Evolutionary conservation across 768 basidiomycete species (phyloP), one percentile per base, ranked within the genome.

Genomic region (Boletus subparvulus): DNA sequence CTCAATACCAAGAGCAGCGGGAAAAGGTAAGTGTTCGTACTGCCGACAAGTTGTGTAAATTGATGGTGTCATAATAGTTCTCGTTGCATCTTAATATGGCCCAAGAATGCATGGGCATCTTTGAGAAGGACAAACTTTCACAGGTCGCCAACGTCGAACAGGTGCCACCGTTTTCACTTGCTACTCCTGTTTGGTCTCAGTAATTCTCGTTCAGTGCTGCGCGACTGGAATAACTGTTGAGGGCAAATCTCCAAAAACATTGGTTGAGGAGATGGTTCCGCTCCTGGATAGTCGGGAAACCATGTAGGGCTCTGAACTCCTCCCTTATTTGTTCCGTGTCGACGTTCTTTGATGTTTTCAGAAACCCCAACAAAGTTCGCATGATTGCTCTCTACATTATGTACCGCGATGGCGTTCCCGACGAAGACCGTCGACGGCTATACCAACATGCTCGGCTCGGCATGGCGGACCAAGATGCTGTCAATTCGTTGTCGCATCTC

Each of bases 241-340:
- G 64, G 95, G 95, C 1, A 98, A 97, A 75, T 79, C 85, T n/a
- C 97, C 97, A 2, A 98, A 97, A 70, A 84, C 83, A 0, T 75
- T 99, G 4, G 94, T 99, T 2, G 97, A 98, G 69, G 95, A 99
- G 70, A 98, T 99, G 97, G 95, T 99, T 0, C 96, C 97, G 0
- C 74, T 99, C 32, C 79, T 99, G 26, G 96, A 95, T 66, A 88
- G 90, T 68, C 81, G 86, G 51, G 87, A 90, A 17, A 84, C 98
- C 54, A 80, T 86, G 95, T 94, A 71, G 67, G 83, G 70, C 19
- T 56, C 36, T 39, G 47, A 35, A n/a, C 21, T 51, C 14, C 26
- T 36, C 52, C 28, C 41, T 42, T 30, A 11, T 16, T 16, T 33
- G 10, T 32, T 33, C 32, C 6, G 28, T 16, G 26, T 43, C 24